A percentile compares a stretch with the other conserved stretches of the same genome.
These are phyloP conservation scores for Penicillium crystallinum DNA, from an alignment of 495 filamentous ascomycete species.

Conservation along the genomic window DNA sequence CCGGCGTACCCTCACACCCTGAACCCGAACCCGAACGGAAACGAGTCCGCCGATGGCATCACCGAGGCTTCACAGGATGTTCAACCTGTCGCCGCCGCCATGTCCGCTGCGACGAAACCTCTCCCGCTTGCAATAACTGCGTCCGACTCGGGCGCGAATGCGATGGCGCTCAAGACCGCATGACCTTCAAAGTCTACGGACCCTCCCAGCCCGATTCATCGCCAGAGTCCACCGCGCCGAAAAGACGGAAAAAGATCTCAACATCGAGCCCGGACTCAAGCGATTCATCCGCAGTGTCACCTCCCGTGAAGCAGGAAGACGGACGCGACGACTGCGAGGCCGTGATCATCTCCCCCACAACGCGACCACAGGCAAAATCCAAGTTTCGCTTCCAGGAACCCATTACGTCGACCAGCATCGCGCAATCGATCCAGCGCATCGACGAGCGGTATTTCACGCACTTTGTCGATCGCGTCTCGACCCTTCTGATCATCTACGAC, in stretches of 20 bases:
- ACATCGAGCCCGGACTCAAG: constrained; percentile 5
- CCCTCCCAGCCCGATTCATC: constrained; percentile 16
- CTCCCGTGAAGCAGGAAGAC: constrained; percentile 14
- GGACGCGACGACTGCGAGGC: constrained; percentile 10
- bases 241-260: constrained; percentile 18
- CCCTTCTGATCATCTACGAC: constrained; percentile 37
- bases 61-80: constrained; percentile 40
- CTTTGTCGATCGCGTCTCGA: constrained; percentile 36
- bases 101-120: constrained; percentile 42
- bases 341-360: constrained; percentile 23
- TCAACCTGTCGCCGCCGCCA: constrained; percentile 40
- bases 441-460: constrained; percentile 36
- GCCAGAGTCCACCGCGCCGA: constrained; percentile 13
- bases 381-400: constrained; percentile 26
- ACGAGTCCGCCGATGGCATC: constrained; percentile 39
- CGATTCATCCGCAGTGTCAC: constrained; percentile 8
- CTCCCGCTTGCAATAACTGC: constrained; percentile 40
- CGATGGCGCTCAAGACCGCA: constrained; percentile 36
- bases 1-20: constrained; percentile 17
- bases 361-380: constrained; percentile 6
- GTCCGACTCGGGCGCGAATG: constrained; percentile 34
- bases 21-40: constrained; percentile 31
- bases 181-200: constrained; percentile 42
- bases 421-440: constrained; percentile 21
- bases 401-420: constrained; percentile 16